A percentile compares a stretch with the other conserved stretches of the same genome.
Evolutionary conservation across 495 filamentous ascomycete species (phyloP).

Genomic region (Aspergillus incahuasiensis): DNA sequence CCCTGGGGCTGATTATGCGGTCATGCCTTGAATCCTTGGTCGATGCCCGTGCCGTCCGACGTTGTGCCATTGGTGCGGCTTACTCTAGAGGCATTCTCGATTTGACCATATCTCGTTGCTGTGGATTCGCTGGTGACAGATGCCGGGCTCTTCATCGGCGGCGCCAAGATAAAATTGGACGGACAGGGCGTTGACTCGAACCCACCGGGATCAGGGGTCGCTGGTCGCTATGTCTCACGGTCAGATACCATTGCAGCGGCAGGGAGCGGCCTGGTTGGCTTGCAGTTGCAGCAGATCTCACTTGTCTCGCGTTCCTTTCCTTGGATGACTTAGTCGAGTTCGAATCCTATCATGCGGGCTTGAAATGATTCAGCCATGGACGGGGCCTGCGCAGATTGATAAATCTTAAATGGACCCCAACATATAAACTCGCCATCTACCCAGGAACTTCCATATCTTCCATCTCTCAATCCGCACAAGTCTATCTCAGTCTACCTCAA

Average conservation of each 20-base stretch:
- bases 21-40: constrained; percentile 9
- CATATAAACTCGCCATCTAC: background rate
- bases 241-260: constrained; percentile 12
- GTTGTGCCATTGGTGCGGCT: constrained; percentile 18
- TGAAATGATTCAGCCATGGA: constrained; percentile 3
- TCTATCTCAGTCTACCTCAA: background rate
- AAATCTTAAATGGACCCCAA: constrained; percentile 10
- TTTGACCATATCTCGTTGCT: constrained; percentile 16
- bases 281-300: constrained; percentile 5
- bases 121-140: constrained; percentile 10
- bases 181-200: constrained; percentile 15
- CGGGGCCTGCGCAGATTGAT: constrained; percentile 2
- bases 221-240: constrained; percentile 10
- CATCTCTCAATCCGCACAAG: background rate
- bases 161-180: constrained; percentile 12
- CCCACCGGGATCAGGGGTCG: constrained; percentile 12
- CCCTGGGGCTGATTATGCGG: constrained; percentile 15
- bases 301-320: background rate
- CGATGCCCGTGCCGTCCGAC: constrained; percentile 7
- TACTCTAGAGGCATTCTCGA: constrained; percentile 11
- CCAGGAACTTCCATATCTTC: background rate
- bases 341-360: background rate
- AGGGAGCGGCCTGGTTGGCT: constrained; percentile 18
- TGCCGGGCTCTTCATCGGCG: constrained; percentile 16
- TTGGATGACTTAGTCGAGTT: background rate